Percentiles rank a stretch among this genome's conserved stretches.
Evolutionary conservation across 75 land plant genomes (phyloP).

Genomic region (Selaginella tamariscina): DNA sequence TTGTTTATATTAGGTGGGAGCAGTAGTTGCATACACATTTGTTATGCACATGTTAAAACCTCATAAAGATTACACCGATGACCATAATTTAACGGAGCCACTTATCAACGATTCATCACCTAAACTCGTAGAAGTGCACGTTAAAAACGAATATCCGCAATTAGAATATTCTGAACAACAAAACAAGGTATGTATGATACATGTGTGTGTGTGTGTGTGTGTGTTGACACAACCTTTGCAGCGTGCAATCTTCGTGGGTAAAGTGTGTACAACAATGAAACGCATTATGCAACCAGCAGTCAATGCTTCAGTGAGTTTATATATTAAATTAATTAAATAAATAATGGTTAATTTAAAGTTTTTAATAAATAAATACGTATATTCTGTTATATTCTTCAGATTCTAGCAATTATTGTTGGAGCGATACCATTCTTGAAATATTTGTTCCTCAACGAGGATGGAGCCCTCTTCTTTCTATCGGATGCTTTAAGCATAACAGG

Average conservation of each 20-base stretch:
- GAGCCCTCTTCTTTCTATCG: background rate
- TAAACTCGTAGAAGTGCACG: background rate
- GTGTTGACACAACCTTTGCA: too few relatives aligned
- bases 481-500: slow-evolving; percentile 6
- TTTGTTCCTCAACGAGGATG: background rate
- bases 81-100: background rate
- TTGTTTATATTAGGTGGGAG: slow-evolving; percentile 18
- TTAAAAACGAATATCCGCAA: background rate
- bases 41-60: slow-evolving; percentile 24
- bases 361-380: too few relatives aligned
- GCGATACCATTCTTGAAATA: slow-evolving; percentile 9
- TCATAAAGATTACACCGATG: background rate
- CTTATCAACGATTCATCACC: too few relatives aligned
- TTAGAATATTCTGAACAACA: too few relatives aligned
- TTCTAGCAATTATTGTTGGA: slow-evolving; percentile 6
- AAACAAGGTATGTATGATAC: too few relatives aligned
- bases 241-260: background rate
- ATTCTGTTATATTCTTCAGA: too few relatives aligned
- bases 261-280: background rate
- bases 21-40: slow-evolving; percentile 26
- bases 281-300: background rate
- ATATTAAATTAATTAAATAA: too few relatives aligned
- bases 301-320: background rate
- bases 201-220: too few relatives aligned
- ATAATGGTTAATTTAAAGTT: too few relatives aligned